Evolutionary conservation across 306 rosid genomes (phyloP).

Genomic region (Vigna trinervia): DNA sequence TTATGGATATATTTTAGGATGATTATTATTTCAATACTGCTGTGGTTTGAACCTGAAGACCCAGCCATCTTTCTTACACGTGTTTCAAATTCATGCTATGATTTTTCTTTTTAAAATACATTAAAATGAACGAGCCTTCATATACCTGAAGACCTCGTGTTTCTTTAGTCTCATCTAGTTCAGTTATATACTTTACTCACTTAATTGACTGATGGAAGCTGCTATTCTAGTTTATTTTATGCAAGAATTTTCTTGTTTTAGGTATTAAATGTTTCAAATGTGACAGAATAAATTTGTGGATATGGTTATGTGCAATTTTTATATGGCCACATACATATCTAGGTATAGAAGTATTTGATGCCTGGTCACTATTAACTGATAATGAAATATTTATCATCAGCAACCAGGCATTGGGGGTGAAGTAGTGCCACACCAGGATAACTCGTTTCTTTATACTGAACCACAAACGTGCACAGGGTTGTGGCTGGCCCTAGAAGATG

Average conservation of each 20-base stretch:
- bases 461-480: conserved; percentile 95
- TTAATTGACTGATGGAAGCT: conserved; percentile 15
- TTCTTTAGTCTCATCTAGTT: not conserved
- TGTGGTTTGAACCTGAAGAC: not conserved
- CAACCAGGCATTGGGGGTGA: conserved; percentile 99
- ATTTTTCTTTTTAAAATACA: conserved; percentile 13
- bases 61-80: not conserved
- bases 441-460: conserved; percentile 87
- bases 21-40: conserved; percentile 26
- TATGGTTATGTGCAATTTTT: conserved; percentile 1
- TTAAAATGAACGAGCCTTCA: conserved; percentile 5
- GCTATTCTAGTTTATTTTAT: conserved; percentile 15
- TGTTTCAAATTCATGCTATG: conserved; percentile 3
- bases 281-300: not conserved
- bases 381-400: conserved; percentile 53
- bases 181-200: not conserved
- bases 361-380: conserved; percentile 1
- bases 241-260: not conserved
- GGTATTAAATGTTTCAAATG: not conserved
- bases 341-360: conserved; percentile 22
- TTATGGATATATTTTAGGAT: conserved; percentile 7
- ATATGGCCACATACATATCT: not conserved
- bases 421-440: conserved; percentile 98
- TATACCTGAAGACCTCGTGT: not conserved
- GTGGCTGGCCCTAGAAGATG: conserved; percentile 97